phyloP scores from a whole-genome alignment of 75 land plant species.

The Pinus tabuliformis region DNA sequence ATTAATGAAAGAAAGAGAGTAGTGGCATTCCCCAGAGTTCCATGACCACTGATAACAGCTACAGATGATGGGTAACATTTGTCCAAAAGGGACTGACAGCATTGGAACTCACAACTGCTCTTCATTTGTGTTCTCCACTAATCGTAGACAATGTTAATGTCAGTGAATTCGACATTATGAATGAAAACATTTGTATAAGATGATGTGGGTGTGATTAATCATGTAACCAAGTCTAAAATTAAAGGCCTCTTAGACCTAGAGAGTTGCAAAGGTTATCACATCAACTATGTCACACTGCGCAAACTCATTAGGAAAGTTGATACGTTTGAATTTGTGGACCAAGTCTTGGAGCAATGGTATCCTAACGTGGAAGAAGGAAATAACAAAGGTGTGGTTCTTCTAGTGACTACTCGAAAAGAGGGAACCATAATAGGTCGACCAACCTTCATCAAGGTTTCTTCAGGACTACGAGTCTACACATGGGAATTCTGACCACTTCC shows the following conservation, averaged over 20 bases:
- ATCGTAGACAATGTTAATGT: constrained; percentile 16
- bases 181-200: constrained; percentile 56
- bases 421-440: constrained; percentile 98
- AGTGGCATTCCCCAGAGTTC: no score
- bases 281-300: constrained; percentile 84
- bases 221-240: constrained; percentile 85
- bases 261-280: constrained; percentile 66
- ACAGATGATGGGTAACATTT: no score
- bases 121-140: no score
- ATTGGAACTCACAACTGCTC: no score
- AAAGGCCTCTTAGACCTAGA: constrained; percentile 84
- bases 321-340: constrained; percentile 88
- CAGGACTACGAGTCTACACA: no score
- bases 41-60: no score
- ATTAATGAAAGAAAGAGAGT: no score
- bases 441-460: constrained; percentile 70
- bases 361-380: constrained; percentile 93
- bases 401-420: constrained; percentile 94
- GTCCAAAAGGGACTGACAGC: no score
- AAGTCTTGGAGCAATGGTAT: constrained; percentile 93
- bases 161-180: constrained; percentile 82
- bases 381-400: constrained; percentile 91
- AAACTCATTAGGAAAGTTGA: constrained; percentile 98
- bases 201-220: constrained; percentile 86
- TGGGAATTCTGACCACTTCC: no score